Percentiles rank a stretch among this genome's conserved stretches.
Evolutionary conservation across 2,329 filamentous ascomycete species (phyloP).

Genomic region (Aspergillus flavus): DNA sequence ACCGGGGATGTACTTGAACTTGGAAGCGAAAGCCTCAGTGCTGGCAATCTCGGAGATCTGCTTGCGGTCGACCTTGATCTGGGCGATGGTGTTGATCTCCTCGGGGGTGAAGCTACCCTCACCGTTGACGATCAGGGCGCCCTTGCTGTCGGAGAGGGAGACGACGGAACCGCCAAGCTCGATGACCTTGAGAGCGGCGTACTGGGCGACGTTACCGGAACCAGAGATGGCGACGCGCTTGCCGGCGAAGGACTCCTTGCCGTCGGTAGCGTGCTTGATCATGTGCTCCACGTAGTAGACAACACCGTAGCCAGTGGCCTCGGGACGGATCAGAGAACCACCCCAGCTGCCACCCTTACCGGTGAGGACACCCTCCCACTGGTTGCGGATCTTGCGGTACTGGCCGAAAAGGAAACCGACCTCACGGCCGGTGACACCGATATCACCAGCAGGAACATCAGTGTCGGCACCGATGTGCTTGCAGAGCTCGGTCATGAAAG

Average conservation of each 20-base stretch:
- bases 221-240: slow-evolving; percentile 96
- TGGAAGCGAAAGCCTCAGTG: slow-evolving; percentile 57
- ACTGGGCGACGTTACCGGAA: slow-evolving; percentile 97
- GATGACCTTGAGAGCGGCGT: slow-evolving; percentile 92
- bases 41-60: slow-evolving; percentile 72
- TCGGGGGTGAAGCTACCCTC: slow-evolving; percentile 73
- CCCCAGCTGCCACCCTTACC: slow-evolving; percentile 95
- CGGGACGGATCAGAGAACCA: slow-evolving; percentile 88
- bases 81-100: slow-evolving; percentile 76
- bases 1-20: slow-evolving; percentile 84
- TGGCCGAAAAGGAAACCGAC: slow-evolving; percentile 94
- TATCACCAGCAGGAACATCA: slow-evolving; percentile 95
- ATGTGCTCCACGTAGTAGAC: slow-evolving; percentile 97
- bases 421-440: slow-evolving; percentile 89
- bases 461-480: slow-evolving; percentile 96
- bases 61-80: slow-evolving; percentile 84
- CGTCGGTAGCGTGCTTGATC: slow-evolving; percentile 79
- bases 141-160: slow-evolving; percentile 91
- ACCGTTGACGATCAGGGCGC: slow-evolving; percentile 74
- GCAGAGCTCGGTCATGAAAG: slow-evolving; percentile 94
- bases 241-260: slow-evolving; percentile 80
- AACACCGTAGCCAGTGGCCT: slow-evolving; percentile 95
- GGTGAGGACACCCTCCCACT: slow-evolving; percentile 94
- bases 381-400: slow-evolving; percentile 85
- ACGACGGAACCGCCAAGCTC: slow-evolving; percentile 92